Base-by-base conservation (phyloP, 2,329 filamentous ascomycete species). In the Phyllosticta citrichinensis region DNA sequence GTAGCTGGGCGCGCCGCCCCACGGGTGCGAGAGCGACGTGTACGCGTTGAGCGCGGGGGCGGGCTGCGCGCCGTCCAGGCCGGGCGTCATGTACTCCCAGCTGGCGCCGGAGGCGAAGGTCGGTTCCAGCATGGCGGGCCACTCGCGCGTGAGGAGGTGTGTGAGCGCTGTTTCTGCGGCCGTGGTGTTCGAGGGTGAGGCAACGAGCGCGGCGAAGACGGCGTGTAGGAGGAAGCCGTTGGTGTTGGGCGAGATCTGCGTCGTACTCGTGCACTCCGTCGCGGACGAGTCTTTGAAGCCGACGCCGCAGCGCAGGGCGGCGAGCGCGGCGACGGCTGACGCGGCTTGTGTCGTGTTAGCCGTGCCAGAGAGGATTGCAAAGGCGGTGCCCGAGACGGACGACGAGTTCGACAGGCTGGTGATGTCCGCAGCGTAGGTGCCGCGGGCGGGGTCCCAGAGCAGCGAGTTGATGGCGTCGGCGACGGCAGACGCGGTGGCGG, bases 1-100 rank as follows among this genome's bases (percentile, higher is more conserved):
- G 54, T 79, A 80, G 8, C 77, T 79, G 1, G 77, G 73, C 5
- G 76, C 77, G 0, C 72, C 75, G 33, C 76, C 74, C 77, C 77
- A 80, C 0, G 76, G 76, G 62, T 79, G 77, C 1, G 70, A 67
- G 1, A 77, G 65, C 52, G 73, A 76, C 1, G 78, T 80, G 64
- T 73, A 80, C 0, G 75, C 62, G 11, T 70, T 70, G 1, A 80
- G 67, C 0, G 76, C 77, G 0, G 78, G 77, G 0, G 67, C 66
- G 1, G 72, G 71, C 25, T 74, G 68, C 0, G 72, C 69, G 50
- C 71, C 22, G 69, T 17, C 4, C 14, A 47, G 40, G 40, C 40
- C 40, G 4, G 40, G 14, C 6, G 40, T 47, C 1, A 78, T 67
- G 53, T 80, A 79, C 63, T 80, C 77, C 77, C 78, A 80, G 19